Evolutionary conservation across 73 alveolate genomes (phyloP).

Genomic region (Tetrahymena elliotti): DNA sequence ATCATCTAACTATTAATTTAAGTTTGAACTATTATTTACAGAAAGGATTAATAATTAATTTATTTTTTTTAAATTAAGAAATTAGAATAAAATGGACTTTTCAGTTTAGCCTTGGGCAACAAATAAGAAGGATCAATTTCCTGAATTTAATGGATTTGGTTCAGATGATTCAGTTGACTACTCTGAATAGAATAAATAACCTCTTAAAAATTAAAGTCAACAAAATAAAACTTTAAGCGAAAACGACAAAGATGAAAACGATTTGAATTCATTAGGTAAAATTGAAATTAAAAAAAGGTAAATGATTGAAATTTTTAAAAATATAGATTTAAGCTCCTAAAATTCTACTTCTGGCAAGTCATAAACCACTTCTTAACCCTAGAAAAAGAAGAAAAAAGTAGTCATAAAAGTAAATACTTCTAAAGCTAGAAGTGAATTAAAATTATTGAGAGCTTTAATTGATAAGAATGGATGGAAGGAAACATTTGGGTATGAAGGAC

Average conservation of each 20-base stretch:
- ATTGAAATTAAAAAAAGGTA: neutral
- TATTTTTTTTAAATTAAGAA: neutral
- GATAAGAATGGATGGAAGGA: constrained; percentile 41
- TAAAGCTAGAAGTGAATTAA: constrained; percentile 10
- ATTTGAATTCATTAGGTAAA: neutral
- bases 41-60: no score
- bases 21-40: no score
- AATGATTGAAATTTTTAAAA: neutral
- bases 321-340: neutral
- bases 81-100: neutral
- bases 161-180: neutral
- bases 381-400: neutral
- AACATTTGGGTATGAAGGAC: constrained; percentile 21
- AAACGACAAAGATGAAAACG: neutral
- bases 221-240: neutral
- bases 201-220: neutral
- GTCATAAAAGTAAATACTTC: constrained; percentile 7
- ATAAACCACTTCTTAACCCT: neutral
- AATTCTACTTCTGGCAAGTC: neutral
- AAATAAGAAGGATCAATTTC: neutral
- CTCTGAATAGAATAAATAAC: neutral
- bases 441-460: constrained; percentile 1
- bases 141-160: neutral
- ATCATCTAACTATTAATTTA: no score
- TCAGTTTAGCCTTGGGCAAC: neutral